Evolutionary conservation across 73 alveolate species (phyloP).

Genomic region (Effrenium voratum): DNA sequence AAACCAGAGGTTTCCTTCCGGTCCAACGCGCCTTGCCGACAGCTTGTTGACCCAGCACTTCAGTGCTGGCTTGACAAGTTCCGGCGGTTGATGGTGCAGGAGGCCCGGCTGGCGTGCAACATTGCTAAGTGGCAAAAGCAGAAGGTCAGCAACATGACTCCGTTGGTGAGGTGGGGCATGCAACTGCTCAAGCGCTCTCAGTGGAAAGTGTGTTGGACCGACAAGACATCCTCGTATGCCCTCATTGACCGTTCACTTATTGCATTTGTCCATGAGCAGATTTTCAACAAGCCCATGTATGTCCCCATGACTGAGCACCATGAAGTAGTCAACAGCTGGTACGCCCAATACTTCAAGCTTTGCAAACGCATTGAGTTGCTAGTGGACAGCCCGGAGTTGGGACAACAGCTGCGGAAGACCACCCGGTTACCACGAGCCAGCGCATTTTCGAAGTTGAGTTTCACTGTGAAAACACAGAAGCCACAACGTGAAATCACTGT

Average conservation of each 20-base stretch:
- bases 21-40: background rate
- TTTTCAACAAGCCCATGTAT: background rate
- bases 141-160: background rate
- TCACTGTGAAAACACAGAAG: conserved; percentile 27
- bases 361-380: background rate
- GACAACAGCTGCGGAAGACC: background rate
- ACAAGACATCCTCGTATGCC: conserved; percentile 7
- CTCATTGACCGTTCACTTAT: background rate
- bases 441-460: background rate
- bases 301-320: background rate
- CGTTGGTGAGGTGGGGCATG: conserved; percentile 20
- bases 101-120: background rate
- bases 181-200: background rate
- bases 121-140: background rate
- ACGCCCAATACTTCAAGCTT: background rate
- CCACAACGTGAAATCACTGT: conserved; percentile 30
- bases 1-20: background rate
- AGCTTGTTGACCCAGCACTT: background rate
- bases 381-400: background rate
- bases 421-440: background rate
- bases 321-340: background rate
- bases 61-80: conserved; percentile 7
- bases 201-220: conserved; percentile 34
- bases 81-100: background rate
- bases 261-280: background rate